Base-by-base conservation (phyloP, 2,329 filamentous ascomycete species). In the Raffaelea ambrosiae region DNA sequence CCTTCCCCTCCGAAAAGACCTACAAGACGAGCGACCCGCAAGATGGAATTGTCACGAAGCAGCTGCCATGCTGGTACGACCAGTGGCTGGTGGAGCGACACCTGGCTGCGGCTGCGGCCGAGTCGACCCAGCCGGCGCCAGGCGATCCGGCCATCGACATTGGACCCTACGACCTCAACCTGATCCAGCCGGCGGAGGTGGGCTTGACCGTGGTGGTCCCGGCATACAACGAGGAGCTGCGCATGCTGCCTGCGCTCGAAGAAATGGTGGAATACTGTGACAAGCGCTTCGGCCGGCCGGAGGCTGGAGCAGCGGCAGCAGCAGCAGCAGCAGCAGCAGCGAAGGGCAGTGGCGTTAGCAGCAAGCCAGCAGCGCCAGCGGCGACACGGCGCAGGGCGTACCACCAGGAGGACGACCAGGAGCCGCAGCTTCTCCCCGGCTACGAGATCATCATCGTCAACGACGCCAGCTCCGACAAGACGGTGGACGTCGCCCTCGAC, bases 401-500 rank as follows among this genome's bases (percentile, higher is more conserved):
- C 61, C 48, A 42, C 11, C 55, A 65, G 51, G 60, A 63, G 20
- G 61, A 62, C n/a, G 43, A 36, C 38, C 36, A 41, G 13, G 43
- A 43, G 5, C 31, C 38, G n/a, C 40, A 42, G 31, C 46, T 47
- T 35, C 50, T 44, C n/a, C 18, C 65, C 35, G 89, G 90, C 13
- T 98, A 95, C 79, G 93, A 98, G 68, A 95, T 98, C 53, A 64
- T 98, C 38, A 71, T 98, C 44, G 81, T 98, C 48, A 87, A 93
- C 58, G 93, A 98, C 63, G 93, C 91, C 13, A 94, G 86, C 55
- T 82, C 71, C 21, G 93, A 98, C 67, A 72, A 69, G 58, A 98
- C 93, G 0, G 83, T 88, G 10, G 76, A 86, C 5, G 84, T 87
- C 3, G 89, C 86, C 3, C 76, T 97, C 40, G 71, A 80, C 3